Percentiles rank a stretch among this genome's conserved stretches.
Evolutionary conservation across 2,329 filamentous ascomycete genomes (phyloP).

Genomic region (Neofusicoccum kwambonambiense): DNA sequence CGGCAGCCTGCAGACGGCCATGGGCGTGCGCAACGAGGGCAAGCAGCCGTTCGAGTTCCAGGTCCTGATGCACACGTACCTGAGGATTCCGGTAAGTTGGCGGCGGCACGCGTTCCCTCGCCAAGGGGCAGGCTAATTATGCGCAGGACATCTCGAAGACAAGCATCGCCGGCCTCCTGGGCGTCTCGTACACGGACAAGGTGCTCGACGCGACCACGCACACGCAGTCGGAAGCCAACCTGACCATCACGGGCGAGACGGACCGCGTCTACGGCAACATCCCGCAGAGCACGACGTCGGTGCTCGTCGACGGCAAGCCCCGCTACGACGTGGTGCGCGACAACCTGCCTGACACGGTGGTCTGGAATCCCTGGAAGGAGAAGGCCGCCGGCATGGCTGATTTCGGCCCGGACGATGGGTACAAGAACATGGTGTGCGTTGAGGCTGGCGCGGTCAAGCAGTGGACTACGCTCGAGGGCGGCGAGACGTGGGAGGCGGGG

Average conservation of each 20-base stretch:
- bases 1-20: conserved; percentile 72
- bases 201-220: conserved; percentile 62
- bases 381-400: conserved; percentile 81
- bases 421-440: conserved; percentile 90
- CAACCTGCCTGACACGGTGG: conserved; percentile 81
- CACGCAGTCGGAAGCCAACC: conserved; percentile 62
- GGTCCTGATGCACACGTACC: conserved; percentile 87
- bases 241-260: conserved; percentile 74
- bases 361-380: conserved; percentile 96
- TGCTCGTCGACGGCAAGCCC: conserved; percentile 62
- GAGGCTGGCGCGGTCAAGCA: conserved; percentile 81
- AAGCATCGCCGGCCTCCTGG: conserved; percentile 72
- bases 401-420: conserved; percentile 85
- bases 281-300: conserved; percentile 61
- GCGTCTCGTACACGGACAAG: conserved; percentile 81
- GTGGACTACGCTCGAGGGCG: conserved; percentile 83
- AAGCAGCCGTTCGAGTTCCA: conserved; percentile 84
- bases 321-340: conserved; percentile 76
- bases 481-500: conserved; percentile 66
- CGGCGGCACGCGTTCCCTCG: background rate
- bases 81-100: conserved; percentile 70
- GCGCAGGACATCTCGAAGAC: conserved; percentile 74
- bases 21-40: conserved; percentile 89
- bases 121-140: background rate
- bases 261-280: conserved; percentile 81